phyloP scores from a whole-genome alignment of 2,329 filamentous ascomycete species.

The Pleomassaria siparia region DNA sequence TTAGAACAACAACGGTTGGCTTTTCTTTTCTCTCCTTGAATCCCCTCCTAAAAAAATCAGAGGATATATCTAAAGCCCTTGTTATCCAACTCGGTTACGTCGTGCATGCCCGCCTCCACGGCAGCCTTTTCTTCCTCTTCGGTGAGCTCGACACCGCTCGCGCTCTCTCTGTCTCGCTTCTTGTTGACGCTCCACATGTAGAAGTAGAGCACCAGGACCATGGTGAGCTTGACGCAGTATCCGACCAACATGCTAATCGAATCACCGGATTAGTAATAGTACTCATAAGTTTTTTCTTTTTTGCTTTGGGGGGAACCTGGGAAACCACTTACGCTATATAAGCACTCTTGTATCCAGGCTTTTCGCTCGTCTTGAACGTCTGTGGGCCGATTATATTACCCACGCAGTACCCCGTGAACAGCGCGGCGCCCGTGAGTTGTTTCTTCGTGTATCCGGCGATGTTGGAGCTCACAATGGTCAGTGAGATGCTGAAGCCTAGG shows the following conservation, averaged over 20 bases:
- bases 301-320: no score
- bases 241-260: slow-evolving; percentile 59
- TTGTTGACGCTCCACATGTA: slow-evolving; percentile 61
- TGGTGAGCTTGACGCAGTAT: slow-evolving; percentile 55
- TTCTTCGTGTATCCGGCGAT: slow-evolving; percentile 60
- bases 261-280: not conserved
- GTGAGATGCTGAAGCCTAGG: slow-evolving; percentile 55
- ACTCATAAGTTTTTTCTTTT: no score
- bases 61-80: slow-evolving; percentile 57
- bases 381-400: slow-evolving; percentile 59
- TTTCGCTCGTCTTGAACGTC: slow-evolving; percentile 54
- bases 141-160: slow-evolving; percentile 24
- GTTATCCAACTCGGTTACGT: slow-evolving; percentile 59
- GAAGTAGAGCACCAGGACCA: slow-evolving; percentile 54
- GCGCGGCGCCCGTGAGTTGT: slow-evolving; percentile 52
- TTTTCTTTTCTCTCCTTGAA: no score
- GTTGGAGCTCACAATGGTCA: slow-evolving; percentile 58
- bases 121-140: slow-evolving; percentile 53
- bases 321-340: slow-evolving; percentile 47
- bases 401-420: slow-evolving; percentile 58
- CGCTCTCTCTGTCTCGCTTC: slow-evolving; percentile 53
- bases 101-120: slow-evolving; percentile 58
- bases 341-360: slow-evolving; percentile 52
- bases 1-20: no score
- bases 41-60: no score